phyloP scores from a whole-genome alignment of 139 green algal species.

The Monoraphidium neglectum region DNA sequence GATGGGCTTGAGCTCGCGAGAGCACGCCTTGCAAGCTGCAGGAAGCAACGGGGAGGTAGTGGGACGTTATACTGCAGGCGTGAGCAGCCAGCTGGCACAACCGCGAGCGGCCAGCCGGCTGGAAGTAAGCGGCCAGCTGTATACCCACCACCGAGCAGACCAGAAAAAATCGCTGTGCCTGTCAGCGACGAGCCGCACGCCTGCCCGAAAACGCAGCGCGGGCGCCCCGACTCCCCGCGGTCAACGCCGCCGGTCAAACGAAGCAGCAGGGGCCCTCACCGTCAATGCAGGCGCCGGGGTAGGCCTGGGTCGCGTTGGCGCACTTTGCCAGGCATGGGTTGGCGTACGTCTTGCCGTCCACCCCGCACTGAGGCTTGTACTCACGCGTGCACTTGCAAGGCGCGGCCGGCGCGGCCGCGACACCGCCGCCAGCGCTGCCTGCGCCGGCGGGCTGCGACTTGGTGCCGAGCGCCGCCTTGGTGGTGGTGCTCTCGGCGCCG shows the following conservation, averaged over 20 bases:
- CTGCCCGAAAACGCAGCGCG: background rate
- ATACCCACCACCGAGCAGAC: too few relatives aligned
- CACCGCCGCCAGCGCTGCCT: background rate
- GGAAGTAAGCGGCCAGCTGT: too few relatives aligned
- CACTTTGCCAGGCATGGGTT: conserved; percentile 29
- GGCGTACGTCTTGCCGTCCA: conserved; percentile 30
- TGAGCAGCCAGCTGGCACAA: background rate
- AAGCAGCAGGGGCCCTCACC: background rate
- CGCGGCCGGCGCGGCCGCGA: background rate
- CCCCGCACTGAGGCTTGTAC: conserved; percentile 27
- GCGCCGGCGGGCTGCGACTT: background rate
- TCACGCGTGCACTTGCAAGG: conserved; percentile 16
- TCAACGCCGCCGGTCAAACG: background rate
- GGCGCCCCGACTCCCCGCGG: background rate
- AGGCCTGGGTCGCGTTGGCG: conserved; percentile 7
- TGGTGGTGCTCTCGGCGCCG: background rate
- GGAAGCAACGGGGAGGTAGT: background rate
- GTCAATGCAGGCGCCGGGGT: conserved; percentile 19
- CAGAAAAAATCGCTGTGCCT: too few relatives aligned
- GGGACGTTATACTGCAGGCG: too few relatives aligned
- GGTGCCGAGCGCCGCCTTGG: background rate
- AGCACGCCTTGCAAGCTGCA: conserved; percentile 11
- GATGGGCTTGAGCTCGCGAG: background rate
- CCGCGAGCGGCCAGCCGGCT: too few relatives aligned
- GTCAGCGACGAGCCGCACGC: too few relatives aligned